Base-by-base conservation (phyloP, 208 protist genomes). In the Sergeia podlipaevii region DNA sequence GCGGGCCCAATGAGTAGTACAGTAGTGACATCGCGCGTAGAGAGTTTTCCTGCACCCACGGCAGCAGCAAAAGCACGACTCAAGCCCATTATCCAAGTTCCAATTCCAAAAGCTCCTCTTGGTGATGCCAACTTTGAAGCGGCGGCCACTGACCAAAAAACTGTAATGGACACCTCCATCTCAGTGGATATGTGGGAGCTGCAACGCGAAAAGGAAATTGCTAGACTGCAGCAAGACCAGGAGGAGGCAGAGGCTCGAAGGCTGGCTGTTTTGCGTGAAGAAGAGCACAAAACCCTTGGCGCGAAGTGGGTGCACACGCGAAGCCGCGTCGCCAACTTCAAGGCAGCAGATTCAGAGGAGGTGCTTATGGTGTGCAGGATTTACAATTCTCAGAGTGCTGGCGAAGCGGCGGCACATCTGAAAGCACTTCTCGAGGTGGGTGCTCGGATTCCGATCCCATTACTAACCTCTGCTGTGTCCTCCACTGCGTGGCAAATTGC, bases 101-200 rank as follows among this genome's bases (percentile, higher is more conserved):
- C 42, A 24, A 67, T 43, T 30, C 74, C 66, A 17, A 69, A 63
- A 34, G 67, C 56, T 26, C 46, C 52, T 1, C 59, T 65, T 10
- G 48, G 50, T 27, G 52, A 65, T 34, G 45, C 67, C 6, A n/a
- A 41, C 10, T 38, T n/a, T 28, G 21, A 1, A 13, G 10, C n/a
- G 15, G 26, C 28, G 18, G n/a, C 29, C 21, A 6, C 10, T 3
- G 60, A 53, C 6, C 18, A 28, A 29, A 42, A 21, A 1, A 23
- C 10, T 50, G 42, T 51, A 0, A 37, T 38, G 34, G 54, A 15
- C 1, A 20, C 34, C 34, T 42, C 55, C 4, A 47, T 90, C 21
- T 91, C 87, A 4, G 84, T 93, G 2, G 85, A 93, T 60, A 56
- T 61, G 4, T 95, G 89, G 85, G 84, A 92, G 65, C 66, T 78